phyloP scores from a whole-genome alignment of 2,329 filamentous ascomycete species.

The Xylaria arbuscula region DNA sequence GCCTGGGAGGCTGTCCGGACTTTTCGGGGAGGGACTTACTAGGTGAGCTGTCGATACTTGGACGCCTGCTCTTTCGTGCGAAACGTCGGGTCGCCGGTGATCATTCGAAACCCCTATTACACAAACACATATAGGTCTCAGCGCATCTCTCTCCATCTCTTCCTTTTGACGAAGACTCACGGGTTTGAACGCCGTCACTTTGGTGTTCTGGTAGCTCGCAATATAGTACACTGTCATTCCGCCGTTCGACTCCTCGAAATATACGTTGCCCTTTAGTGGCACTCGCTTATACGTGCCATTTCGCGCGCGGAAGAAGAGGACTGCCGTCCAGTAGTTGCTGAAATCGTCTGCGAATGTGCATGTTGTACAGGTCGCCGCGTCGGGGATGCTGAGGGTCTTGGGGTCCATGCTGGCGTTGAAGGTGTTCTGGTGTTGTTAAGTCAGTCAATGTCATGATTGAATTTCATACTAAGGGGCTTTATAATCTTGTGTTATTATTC shows the following conservation, averaged over 20 bases:
- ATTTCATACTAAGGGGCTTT: too few relatives aligned
- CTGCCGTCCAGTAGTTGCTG: slow-evolving; percentile 57
- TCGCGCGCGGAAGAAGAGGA: slow-evolving; percentile 53
- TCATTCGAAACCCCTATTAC: slow-evolving; percentile 55
- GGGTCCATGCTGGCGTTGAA: slow-evolving; percentile 50
- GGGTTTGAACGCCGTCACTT: slow-evolving; percentile 57
- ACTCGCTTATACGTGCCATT: slow-evolving; percentile 52
- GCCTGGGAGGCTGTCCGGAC: too few relatives aligned
- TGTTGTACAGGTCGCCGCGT: slow-evolving; percentile 54
- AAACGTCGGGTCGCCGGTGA: slow-evolving; percentile 54
- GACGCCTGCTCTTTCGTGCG: slow-evolving; percentile 50
- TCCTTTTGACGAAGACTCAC: slow-evolving; percentile 37
- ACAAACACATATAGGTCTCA: not conserved
- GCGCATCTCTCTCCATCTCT: not conserved
- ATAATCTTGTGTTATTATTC: too few relatives aligned
- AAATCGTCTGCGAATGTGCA: slow-evolving; percentile 57
- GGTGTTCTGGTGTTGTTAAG: slow-evolving; percentile 41
- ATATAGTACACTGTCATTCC: slow-evolving; percentile 59
- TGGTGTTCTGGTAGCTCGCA: slow-evolving; percentile 47
- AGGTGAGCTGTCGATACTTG: slow-evolving; percentile 53
- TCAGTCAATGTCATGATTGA: not conserved
- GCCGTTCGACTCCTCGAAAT: slow-evolving; percentile 51
- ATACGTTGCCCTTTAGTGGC: slow-evolving; percentile 43
- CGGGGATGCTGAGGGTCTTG: slow-evolving; percentile 44
- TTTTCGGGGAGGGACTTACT: slow-evolving; percentile 7